Base-by-base conservation (phyloP, 345 rosid genomes). In the Pugionium cornutum region DNA sequence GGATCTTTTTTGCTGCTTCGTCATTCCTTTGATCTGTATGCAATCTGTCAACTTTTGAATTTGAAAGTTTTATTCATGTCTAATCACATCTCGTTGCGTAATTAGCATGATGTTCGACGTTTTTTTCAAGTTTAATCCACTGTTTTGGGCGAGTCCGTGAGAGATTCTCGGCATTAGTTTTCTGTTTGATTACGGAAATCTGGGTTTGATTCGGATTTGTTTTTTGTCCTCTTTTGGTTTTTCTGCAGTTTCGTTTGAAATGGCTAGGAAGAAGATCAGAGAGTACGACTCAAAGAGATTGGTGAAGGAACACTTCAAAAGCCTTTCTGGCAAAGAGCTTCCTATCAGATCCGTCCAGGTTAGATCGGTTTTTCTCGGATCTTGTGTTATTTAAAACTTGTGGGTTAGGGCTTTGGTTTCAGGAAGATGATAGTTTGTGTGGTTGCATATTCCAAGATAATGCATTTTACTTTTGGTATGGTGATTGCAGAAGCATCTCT, bases 251-350 rank as follows among this genome's bases (percentile, higher is more conserved):
- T 64, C 29, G 64, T 65, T 50, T 39, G 53, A 58, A 75, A 88
- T 92, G 98, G 98, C 98, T 1, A 87, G 98, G 74, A 92, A 92
- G 97, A 92, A 92, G 96, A 89, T 92, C 89, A 92, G 97, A 88
- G 98, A 92, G 83, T 92, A 92, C 50, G 98, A 92, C 64, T 89
- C 97, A 45, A 92, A 92, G 89, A 92, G 97, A 65, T 60, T 92
- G 80, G 76, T 92, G 78, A 89, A 86, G 84, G 96, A 89, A 80
- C 90, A 94, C 41, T 89, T 88, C 84, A 84, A 88, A 86, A 83
- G 91, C 60, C 79, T 94, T 73, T 68, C 82, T 40, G 95, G 92
- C 31, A 76, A 53, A 34, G 91, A 89, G 2, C 75, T 94, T 59
- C 90, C 96, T 25, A 85, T 94, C 79, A 85, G 83, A 83, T 88